Percentiles rank a stretch among this genome's conserved stretches.
These are phyloP conservation scores for Geotrichum candidum DNA, from an alignment of 1,139 yeast species.

Conservation along the genomic window DNA sequence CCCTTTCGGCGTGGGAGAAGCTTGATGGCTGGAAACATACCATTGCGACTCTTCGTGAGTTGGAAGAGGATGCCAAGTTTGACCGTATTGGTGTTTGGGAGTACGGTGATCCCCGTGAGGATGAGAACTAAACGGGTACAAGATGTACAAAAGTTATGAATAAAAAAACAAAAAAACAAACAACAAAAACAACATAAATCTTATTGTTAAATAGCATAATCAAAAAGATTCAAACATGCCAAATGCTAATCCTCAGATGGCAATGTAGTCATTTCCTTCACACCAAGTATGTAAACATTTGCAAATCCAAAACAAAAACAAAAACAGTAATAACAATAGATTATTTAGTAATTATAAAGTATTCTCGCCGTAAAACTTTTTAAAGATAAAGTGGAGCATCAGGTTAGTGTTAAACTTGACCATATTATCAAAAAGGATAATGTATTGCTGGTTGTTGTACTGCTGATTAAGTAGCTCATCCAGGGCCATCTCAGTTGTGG, in stretches of 20 bases:
- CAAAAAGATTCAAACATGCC: too few relatives aligned
- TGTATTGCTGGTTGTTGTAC: conserved; percentile 44
- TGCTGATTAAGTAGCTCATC: conserved; percentile 68
- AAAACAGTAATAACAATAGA: too few relatives aligned
- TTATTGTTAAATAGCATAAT: background rate
- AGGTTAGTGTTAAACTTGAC: conserved; percentile 61
- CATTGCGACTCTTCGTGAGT: conserved; percentile 36
- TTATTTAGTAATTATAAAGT: background rate
- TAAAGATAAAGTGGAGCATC: conserved; percentile 61
- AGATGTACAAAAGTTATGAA: too few relatives aligned
- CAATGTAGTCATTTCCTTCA: too few relatives aligned
- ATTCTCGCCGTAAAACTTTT: conserved; percentile 54
- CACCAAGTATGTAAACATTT: too few relatives aligned
- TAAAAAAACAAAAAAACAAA: background rate
- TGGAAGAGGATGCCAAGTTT: conserved; percentile 47
- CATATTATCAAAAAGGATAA: conserved; percentile 58
- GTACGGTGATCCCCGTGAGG: conserved; percentile 68
- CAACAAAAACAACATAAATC: background rate
- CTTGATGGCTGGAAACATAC: conserved; percentile 21
- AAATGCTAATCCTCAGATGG: too few relatives aligned
- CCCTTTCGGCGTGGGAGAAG: conserved; percentile 36
- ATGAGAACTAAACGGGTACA: conserved; percentile 36
- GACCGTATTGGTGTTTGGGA: conserved; percentile 71
- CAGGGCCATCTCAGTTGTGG: conserved; percentile 48
- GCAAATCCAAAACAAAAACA: background rate